Percentiles rank a stretch among this genome's conserved stretches.
Conservation (phyloP, 2,329 filamentous ascomycete species). For the Exserohilum rostratum region DNA sequence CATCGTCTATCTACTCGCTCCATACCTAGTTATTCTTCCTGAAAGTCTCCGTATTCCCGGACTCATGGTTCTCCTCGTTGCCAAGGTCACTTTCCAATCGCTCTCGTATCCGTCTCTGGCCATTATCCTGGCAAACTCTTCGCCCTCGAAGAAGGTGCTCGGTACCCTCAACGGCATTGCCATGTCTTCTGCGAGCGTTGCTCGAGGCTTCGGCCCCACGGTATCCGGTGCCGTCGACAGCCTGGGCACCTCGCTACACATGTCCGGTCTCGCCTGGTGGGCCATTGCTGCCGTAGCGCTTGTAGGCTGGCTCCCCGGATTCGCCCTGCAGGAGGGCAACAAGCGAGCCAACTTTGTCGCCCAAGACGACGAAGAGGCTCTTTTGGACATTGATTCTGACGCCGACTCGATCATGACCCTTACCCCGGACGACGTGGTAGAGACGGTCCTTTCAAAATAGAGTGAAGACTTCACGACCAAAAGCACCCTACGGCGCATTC, state of each 20-base stretch:
- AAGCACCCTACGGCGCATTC: conserved; percentile 17
- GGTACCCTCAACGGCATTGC: conserved; percentile 93
- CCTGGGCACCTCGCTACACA: conserved; percentile 76
- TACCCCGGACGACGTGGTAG: conserved; percentile 36
- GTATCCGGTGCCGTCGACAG: conserved; percentile 86
- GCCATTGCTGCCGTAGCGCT: conserved; percentile 78
- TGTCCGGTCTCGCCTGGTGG: conserved; percentile 94
- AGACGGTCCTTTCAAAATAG: conserved; percentile 41
- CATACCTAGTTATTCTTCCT: conserved; percentile 87
- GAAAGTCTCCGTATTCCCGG: conserved; percentile 71
- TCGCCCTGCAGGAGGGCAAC: conserved; percentile 71
- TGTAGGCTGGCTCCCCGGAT: conserved; percentile 59
- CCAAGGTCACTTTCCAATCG: conserved; percentile 92
- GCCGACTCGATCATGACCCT: conserved; percentile 43
- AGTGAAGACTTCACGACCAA: conserved; percentile 23
- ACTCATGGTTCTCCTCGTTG: conserved; percentile 78
- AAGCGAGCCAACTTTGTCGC: conserved; percentile 32
- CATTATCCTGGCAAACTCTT: conserved; percentile 87
- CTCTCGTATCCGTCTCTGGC: conserved; percentile 90
- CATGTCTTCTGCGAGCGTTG: conserved; percentile 87
- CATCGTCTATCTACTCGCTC: conserved; percentile 82
- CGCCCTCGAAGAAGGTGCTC: conserved; percentile 80
- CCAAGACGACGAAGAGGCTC: conserved; percentile 40
- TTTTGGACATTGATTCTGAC: conserved; percentile 40
- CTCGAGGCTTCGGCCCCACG: conserved; percentile 85